Evolutionary conservation across 164 flowering plant species (phyloP), one percentile per base, ranked within the genome.

Genomic region (Dillenia suffruticosa): DNA sequence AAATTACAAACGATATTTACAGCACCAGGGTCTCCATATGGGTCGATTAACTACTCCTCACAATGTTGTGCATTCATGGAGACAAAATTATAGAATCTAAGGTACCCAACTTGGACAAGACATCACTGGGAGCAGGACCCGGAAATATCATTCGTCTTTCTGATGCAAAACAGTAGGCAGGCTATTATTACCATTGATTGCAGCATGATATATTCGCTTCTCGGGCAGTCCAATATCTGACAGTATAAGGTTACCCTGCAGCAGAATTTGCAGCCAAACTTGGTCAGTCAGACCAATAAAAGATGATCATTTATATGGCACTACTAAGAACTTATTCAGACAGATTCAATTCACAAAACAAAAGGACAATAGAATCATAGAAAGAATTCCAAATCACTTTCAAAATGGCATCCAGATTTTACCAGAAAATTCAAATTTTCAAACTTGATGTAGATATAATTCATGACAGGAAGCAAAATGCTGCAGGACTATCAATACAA

Each of bases 221-320:
- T 94, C 99, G 9, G 96, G 75, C 54, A 91, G 76, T 60, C 93
- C 99, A 69, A 86, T 81, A 73, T 94, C 96, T 50, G 93, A 91
- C 55, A 84, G 52, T 54, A 51, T 68, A 56, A 90, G 65, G 63
- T 90, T 81, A 51, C 97, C 96, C 98, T 94, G 88, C 76, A 81
- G 17, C n/a, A 6, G 43, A 32, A 32, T 32, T 32, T 32, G 40
- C 40, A 32, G 40, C 40, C 40, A 32, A 32, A 32, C 40, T 4
- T 5, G 40, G 7, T 32, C 40, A 5, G 40, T 32, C 40, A 56
- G 16, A 51, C 19, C 1, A 68, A 56, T 5, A 10, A 57, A 43
- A 50, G 15, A 16, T 32, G 5, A 48, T 53, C 15, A 45, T 10
- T 8, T 45, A n/a, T 12, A 54, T 46, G 40, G 40, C 40, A 32